Base-by-base conservation (phyloP, 1,284 basidiomycete genomes). In the Pseudozyma sp. region DNA sequence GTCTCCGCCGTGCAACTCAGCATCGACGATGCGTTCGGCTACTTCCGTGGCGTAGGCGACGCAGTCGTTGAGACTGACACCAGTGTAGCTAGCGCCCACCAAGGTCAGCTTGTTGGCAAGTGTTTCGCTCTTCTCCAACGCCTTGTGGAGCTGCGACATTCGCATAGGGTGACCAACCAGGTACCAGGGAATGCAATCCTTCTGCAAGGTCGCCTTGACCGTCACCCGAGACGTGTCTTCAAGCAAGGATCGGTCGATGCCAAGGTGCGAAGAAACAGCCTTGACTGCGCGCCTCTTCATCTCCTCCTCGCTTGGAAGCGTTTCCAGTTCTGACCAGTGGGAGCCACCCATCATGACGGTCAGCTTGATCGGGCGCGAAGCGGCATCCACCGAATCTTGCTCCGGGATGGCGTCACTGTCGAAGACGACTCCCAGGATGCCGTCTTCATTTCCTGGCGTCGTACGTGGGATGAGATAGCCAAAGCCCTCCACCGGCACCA, bases 301-400 rank as follows among this genome's bases (percentile, higher is more conserved):
- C 16, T 80, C 69, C 7, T 66, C 44, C 7, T 75, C 62, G 11
- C 44, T 54, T 0, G 88, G 54, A 91, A 88, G 51, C 90, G 86
- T 16, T 83, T 81, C 11, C 88, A 84, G 13, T 90, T 81, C 9
- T 2, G 61, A 64, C 66, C 85, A 85, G 5, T 86, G 84, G 3
- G 87, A 81, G n/a, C 94, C 94, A 13, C 95, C 94, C 40, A 94
- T 86, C 93, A 99, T 97, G 53, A 94, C 89, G 0, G 95, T 95
- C 68, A 97, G 84, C 83, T 97, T 97, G 17, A 85, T 85, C 19
- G 70, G 70, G 1, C 59, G 63, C n/a, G 43, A 50, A 7, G 63
- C 54, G 1, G 54, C 29, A 11, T 68, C 55, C 0, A 44, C 33
- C 3, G 54, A 47, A 33, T 79, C 79, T 44, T 82, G 81, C 16